Conservation (phyloP, 108 stramenopile species). For the Cafeteria roenbergensis region DNA sequence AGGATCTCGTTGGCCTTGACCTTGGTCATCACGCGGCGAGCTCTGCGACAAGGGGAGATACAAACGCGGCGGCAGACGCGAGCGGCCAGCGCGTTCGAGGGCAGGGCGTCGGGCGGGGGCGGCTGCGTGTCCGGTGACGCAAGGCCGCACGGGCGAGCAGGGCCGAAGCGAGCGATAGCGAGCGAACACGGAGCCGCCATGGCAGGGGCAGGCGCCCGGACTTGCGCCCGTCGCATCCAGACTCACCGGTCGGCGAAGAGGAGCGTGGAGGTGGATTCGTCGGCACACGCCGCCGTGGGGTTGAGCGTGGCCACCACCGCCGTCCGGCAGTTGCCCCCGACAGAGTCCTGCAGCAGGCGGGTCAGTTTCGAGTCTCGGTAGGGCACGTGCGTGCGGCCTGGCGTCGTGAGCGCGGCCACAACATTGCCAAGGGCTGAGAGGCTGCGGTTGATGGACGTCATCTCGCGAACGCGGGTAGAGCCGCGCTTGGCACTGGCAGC, state of each 20-base stretch:
- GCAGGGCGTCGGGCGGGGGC: no score
- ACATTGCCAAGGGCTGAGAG: slow-evolving; percentile 47
- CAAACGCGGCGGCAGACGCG: no score
- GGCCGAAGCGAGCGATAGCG: slow-evolving; percentile 25
- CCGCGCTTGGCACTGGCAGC: slow-evolving; percentile 43
- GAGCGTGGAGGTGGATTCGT: slow-evolving; percentile 77
- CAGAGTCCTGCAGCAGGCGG: slow-evolving; percentile 70
- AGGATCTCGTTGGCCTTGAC: neutral
- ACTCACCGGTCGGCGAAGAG: slow-evolving; percentile 68
- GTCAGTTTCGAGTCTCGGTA: slow-evolving; percentile 85
- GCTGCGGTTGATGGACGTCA: slow-evolving; percentile 48
- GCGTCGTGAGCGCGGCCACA: slow-evolving; percentile 34
- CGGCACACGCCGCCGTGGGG: slow-evolving; percentile 60
- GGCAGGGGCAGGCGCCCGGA: slow-evolving; percentile 33
- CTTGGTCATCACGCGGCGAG: neutral
- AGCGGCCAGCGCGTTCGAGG: no score
- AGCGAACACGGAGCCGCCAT: slow-evolving; percentile 30
- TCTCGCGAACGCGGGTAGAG: slow-evolving; percentile 35
- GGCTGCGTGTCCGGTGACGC: no score
- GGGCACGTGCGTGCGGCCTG: slow-evolving; percentile 25
- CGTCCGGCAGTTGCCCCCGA: slow-evolving; percentile 81
- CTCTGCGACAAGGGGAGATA: no score
- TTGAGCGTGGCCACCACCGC: slow-evolving; percentile 74
- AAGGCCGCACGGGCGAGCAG: neutral
- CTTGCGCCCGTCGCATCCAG: slow-evolving; percentile 27